A percentile compares a stretch with the other conserved stretches of the same genome.
Evolutionary conservation across 768 basidiomycete genomes (phyloP).

Genomic region (Piloderma croceum): DNA sequence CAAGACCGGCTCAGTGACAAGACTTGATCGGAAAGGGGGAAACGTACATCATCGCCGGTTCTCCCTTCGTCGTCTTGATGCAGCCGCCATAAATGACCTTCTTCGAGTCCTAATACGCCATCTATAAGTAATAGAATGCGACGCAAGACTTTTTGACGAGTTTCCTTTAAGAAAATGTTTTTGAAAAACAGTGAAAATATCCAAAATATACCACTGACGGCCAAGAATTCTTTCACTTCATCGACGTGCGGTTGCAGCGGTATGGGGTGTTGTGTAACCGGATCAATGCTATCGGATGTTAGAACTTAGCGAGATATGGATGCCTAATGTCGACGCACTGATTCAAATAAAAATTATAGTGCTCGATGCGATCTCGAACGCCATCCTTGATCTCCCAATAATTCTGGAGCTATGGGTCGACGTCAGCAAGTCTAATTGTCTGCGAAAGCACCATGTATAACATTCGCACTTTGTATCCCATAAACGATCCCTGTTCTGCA

Average conservation of each 20-base stretch:
- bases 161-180: constrained; percentile 13
- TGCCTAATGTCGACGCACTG: constrained; percentile 15
- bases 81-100: constrained; percentile 28
- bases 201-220: background rate
- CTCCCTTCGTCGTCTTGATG: constrained; percentile 22
- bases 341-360: constrained; percentile 30
- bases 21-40: background rate
- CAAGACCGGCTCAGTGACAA: background rate
- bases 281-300: constrained; percentile 22
- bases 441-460: too few species aligned
- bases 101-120: constrained; percentile 24
- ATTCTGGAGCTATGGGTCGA: constrained; percentile 23
- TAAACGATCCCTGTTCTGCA: constrained; percentile 30
- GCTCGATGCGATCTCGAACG: constrained; percentile 29
- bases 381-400: constrained; percentile 33
- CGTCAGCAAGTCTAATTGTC: background rate
- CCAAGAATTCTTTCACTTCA: constrained; percentile 28
- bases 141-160: constrained; percentile 25
- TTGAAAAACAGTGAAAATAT: background rate
- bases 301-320: background rate
- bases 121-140: constrained; percentile 27
- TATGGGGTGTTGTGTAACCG: constrained; percentile 23
- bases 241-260: constrained; percentile 25
- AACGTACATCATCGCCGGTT: constrained; percentile 26
- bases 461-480: constrained; percentile 27